A percentile compares a stretch with the other conserved stretches of the same genome.
Evolutionary conservation across 176 grass and related monocot genomes (phyloP).

Genomic region (Calamus simplicifolius): DNA sequence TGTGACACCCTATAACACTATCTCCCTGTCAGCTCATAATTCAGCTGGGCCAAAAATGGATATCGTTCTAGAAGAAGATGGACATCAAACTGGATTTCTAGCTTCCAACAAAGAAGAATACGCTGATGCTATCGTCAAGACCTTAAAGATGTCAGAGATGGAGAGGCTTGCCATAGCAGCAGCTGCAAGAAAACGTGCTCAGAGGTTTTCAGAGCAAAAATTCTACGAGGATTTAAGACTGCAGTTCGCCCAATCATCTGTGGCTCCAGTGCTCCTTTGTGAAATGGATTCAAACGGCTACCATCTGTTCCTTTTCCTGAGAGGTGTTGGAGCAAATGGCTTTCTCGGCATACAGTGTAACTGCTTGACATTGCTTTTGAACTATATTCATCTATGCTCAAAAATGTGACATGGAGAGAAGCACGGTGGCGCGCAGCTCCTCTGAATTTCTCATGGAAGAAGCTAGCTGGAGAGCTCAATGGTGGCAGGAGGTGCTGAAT

Average conservation of each 20-base stretch:
- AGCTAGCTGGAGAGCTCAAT: too few species aligned
- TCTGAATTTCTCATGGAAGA: too few species aligned
- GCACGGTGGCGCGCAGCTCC: too few species aligned
- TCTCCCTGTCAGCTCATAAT: conserved; percentile 50
- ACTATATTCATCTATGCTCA: too few species aligned
- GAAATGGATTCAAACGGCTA: too few species aligned
- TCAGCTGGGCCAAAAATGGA: conserved; percentile 94
- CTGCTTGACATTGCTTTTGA: too few species aligned
- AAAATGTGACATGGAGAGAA: too few species aligned
- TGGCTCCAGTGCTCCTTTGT: background rate
- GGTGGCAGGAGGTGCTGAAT: too few species aligned
- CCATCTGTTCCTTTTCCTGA: background rate
- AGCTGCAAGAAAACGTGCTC: conserved; percentile 60
- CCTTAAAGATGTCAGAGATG: conserved; percentile 53
- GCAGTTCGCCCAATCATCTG: conserved; percentile 23
- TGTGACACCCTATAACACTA: too few species aligned
- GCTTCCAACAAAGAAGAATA: conserved; percentile 64
- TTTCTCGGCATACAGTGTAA: too few species aligned
- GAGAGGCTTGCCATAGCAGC: conserved; percentile 59
- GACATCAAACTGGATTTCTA: conserved; percentile 65
- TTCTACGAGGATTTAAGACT: conserved; percentile 63
- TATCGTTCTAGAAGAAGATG: conserved; percentile 70
- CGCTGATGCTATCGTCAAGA: conserved; percentile 49
- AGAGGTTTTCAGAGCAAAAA: conserved; percentile 69
- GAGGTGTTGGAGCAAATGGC: background rate